These are phyloP conservation scores for Fraxinus baroniana DNA, from an alignment of 305 asterid species.

Conservation along the genomic window DNA sequence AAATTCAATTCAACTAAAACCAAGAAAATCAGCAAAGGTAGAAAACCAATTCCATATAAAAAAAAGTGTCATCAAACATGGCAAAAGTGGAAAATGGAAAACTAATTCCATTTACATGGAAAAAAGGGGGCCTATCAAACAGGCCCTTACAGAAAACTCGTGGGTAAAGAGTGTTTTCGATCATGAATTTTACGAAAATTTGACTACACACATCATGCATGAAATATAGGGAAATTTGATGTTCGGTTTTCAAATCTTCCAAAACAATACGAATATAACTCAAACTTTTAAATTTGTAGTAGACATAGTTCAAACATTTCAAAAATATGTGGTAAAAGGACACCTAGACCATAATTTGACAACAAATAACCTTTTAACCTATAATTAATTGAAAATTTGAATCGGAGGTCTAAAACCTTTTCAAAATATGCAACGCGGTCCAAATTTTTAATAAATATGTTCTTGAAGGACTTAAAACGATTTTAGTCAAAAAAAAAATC, in stretches of 20 bases:
- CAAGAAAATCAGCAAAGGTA: too few relatives aligned
- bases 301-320: background rate
- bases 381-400: background rate
- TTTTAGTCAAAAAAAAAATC: too few relatives aligned
- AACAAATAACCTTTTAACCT: background rate
- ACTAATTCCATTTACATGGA: too few relatives aligned
- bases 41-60: too few relatives aligned
- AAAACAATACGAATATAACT: background rate
- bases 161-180: background rate
- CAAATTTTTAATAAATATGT: background rate
- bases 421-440: too few relatives aligned
- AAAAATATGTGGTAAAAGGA: background rate
- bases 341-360: background rate
- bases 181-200: background rate
- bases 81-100: too few relatives aligned
- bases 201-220: background rate
- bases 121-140: too few relatives aligned
- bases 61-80: too few relatives aligned
- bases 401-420: background rate
- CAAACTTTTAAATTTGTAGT: too few relatives aligned
- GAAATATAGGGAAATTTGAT: background rate
- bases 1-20: too few relatives aligned
- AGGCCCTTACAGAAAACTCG: background rate
- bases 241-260: background rate
- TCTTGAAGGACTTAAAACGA: background rate